Evolutionary conservation across 2,329 filamentous ascomycete species (phyloP).

Genomic region (Verticillium dahliae): DNA sequence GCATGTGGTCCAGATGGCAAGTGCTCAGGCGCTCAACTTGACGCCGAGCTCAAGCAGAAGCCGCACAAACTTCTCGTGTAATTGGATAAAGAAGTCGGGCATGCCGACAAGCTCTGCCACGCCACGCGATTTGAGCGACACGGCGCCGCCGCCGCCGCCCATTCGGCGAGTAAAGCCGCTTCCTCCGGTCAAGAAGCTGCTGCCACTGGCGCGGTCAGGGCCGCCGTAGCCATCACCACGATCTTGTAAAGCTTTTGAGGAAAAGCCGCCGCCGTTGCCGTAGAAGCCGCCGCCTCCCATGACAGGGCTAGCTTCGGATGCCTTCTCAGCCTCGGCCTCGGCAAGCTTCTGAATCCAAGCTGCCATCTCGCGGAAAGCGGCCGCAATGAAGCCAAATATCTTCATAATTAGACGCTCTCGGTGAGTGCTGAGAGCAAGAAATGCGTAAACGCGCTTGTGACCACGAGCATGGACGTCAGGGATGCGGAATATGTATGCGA

Average conservation of each 20-base stretch:
- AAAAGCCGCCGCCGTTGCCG: conserved; percentile 21
- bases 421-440: conserved; percentile 59
- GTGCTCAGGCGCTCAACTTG: conserved; percentile 38
- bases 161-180: conserved; percentile 52
- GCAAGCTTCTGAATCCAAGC: conserved; percentile 60
- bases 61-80: conserved; percentile 58
- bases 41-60: conserved; percentile 54
- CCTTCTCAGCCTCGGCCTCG: conserved; percentile 54
- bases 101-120: conserved; percentile 60
- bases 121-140: conserved; percentile 51
- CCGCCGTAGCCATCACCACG: conserved; percentile 3
- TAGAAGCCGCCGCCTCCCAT: conserved; percentile 34
- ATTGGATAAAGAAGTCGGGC: conserved; percentile 62
- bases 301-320: conserved; percentile 34
- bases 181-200: conserved; percentile 51
- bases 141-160: conserved; percentile 48
- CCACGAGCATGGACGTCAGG: conserved; percentile 62
- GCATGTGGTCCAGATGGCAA: background rate
- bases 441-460: conserved; percentile 63
- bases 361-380: conserved; percentile 57
- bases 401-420: conserved; percentile 60
- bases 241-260: background rate
- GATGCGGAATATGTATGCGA: conserved; percentile 64
- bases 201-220: conserved; percentile 32
- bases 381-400: conserved; percentile 55